phyloP scores from a whole-genome alignment of 257 asterid genomes.

The Solanum chaucha region DNA sequence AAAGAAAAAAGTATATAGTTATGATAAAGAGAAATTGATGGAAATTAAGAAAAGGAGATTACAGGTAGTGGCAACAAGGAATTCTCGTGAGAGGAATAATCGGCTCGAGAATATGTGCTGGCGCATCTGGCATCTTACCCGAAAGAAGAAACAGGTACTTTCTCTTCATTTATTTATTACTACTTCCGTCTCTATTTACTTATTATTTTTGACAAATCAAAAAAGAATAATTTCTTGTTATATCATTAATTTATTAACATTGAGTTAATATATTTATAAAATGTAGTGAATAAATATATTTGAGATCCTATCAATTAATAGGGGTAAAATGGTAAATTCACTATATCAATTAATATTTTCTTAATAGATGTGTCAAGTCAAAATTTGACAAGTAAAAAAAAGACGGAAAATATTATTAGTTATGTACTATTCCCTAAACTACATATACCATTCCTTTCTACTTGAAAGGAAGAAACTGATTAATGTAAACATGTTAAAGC shows the following conservation, averaged over 20 bases:
- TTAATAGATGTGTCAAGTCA: not conserved
- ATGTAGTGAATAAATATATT: no score
- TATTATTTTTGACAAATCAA: no score
- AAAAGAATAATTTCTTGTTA: no score
- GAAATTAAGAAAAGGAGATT: not conserved
- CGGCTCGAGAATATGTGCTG: constrained; percentile 77
- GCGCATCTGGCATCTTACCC: constrained; percentile 77
- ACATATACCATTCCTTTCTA: not conserved
- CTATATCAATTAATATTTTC: no score
- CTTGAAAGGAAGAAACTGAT: not conserved
- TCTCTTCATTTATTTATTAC: not conserved
- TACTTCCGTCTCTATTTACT: not conserved
- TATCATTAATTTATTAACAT: no score
- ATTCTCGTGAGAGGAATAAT: constrained; percentile 40
- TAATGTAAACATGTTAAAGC: not conserved
- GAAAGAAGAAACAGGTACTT: constrained; percentile 58
- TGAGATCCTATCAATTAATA: not conserved
- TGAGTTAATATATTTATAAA: no score
- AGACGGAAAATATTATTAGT: no score
- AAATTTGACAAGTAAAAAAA: no score
- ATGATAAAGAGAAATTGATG: not conserved
- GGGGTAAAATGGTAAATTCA: no score
- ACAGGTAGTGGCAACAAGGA: constrained; percentile 63
- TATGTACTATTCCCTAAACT: not conserved
- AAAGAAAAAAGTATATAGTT: not conserved